A percentile compares a stretch with the other conserved stretches of the same genome.
phyloP scores from a whole-genome alignment of 2,329 filamentous ascomycete genomes.

The Lasiodiplodia gonubiensis region DNA sequence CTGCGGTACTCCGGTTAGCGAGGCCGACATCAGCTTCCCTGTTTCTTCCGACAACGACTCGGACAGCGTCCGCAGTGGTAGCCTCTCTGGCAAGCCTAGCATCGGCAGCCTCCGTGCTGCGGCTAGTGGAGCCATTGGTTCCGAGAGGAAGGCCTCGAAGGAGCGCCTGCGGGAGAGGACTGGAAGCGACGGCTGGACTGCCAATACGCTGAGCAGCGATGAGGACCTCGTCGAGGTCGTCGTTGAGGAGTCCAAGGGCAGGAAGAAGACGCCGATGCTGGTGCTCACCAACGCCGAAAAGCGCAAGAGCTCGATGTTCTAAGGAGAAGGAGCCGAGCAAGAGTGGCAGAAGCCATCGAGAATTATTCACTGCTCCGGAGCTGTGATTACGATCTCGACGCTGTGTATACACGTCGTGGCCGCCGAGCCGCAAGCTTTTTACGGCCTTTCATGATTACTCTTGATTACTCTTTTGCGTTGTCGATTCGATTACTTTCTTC shows the following conservation, averaged over 20 bases:
- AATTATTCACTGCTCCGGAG: conserved; percentile 30
- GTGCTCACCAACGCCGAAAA: conserved; percentile 89
- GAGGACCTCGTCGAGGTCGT: conserved; percentile 61
- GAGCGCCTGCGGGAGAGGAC: conserved; percentile 45
- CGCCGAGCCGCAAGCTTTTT: conserved; percentile 36
- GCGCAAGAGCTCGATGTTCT: conserved; percentile 75
- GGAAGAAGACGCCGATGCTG: conserved; percentile 84
- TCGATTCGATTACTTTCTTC: conserved; percentile 31
- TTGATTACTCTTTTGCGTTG: conserved; percentile 39
- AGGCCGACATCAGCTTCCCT: conserved; percentile 72
- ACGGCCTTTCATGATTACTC: conserved; percentile 46
- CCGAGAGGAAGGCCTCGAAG: conserved; percentile 71
- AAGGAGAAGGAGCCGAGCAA: conserved; percentile 36
- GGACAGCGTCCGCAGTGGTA: conserved; percentile 73
- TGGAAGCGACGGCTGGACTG: conserved; percentile 51
- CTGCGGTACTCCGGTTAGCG: conserved; percentile 88
- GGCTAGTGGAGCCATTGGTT: conserved; percentile 84
- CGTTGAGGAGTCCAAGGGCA: conserved; percentile 63
- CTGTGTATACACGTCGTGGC: conserved; percentile 44
- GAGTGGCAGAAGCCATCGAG: conserved; percentile 32
- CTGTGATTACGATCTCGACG: conserved; percentile 31
- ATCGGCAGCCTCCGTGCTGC: conserved; percentile 77
- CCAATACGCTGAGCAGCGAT: conserved; percentile 70
- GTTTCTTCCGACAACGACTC: conserved; percentile 69
- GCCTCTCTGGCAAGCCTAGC: conserved; percentile 76